These are phyloP conservation scores for Jatropha multifida DNA, from an alignment of 441 rosid species.

Conservation along the genomic window DNA sequence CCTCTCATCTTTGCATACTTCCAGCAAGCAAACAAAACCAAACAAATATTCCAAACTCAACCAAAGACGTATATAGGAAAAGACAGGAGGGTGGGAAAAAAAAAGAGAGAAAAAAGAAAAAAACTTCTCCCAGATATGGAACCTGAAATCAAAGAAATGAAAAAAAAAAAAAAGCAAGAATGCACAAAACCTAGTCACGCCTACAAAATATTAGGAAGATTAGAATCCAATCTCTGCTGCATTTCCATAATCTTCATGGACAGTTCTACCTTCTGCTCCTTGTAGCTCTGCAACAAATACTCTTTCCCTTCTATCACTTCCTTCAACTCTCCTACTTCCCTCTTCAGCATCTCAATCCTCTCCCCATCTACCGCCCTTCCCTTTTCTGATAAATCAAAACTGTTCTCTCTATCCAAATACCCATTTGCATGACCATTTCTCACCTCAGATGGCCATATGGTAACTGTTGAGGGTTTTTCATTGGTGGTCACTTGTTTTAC, in stretches of 20 bases:
- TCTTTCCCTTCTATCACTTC: slow-evolving; percentile 93
- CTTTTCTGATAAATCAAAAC: slow-evolving; percentile 42
- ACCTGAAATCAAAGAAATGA: slow-evolving; percentile 8
- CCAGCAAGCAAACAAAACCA: slow-evolving; percentile 11
- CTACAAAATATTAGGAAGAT: slow-evolving; percentile 93
- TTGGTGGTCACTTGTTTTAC: slow-evolving; percentile 40
- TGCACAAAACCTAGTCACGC: slow-evolving; percentile 57
- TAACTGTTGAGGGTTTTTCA: slow-evolving; percentile 42
- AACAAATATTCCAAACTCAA: slow-evolving; percentile 14
- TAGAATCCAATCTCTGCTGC: slow-evolving; percentile 88
- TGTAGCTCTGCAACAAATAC: slow-evolving; percentile 74
- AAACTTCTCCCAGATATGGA: slow-evolving; percentile 8
- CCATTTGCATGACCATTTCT: slow-evolving; percentile 69
- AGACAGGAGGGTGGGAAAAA: not conserved
- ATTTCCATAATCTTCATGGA: slow-evolving; percentile 75
- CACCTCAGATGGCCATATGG: slow-evolving; percentile 49
- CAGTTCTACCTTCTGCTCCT: slow-evolving; percentile 88
- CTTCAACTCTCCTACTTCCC: slow-evolving; percentile 81
- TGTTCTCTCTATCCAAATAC: slow-evolving; percentile 40
- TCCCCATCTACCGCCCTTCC: slow-evolving; percentile 44
- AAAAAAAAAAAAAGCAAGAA: slow-evolving; percentile 36
- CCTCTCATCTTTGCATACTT: slow-evolving; percentile 1
- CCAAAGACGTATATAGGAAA: not conserved
- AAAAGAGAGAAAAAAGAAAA: not conserved
- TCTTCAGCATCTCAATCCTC: slow-evolving; percentile 72